Conservation (phyloP, 768 basidiomycete species). For the Termitomyces titanicus region DNA sequence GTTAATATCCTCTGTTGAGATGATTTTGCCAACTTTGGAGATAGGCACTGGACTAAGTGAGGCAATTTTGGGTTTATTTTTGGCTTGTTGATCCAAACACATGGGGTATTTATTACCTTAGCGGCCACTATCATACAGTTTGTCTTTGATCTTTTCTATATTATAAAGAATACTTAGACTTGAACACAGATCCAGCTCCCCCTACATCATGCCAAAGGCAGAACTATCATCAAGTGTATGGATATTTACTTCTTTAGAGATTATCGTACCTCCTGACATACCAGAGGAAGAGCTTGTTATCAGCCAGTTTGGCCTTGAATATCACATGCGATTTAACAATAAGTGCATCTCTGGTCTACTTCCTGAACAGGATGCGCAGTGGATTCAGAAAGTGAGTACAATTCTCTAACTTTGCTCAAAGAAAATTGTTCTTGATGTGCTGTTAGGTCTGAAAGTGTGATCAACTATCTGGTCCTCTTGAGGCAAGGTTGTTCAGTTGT, state of each 20-base stretch:
- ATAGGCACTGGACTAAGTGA: not conserved
- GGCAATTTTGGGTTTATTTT: not conserved
- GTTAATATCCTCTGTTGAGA: not conserved
- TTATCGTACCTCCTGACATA: not conserved
- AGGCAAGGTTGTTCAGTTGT: not conserved
- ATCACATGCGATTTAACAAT: too few species aligned
- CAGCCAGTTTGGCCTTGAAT: too few species aligned
- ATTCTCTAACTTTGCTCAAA: not conserved
- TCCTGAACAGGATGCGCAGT: not conserved
- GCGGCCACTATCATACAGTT: not conserved
- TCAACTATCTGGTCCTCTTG: not conserved
- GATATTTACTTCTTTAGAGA: not conserved
- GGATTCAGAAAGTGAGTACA: not conserved
- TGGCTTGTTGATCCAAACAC: not conserved
- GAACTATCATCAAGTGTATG: not conserved
- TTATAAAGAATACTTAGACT: not conserved
- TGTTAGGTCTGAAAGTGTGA: not conserved
- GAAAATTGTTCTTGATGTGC: not conserved
- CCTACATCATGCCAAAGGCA: not conserved
- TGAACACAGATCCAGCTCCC: not conserved
- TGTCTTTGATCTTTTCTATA: not conserved
- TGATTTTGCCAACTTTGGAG: not conserved
- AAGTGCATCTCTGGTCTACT: too few species aligned
- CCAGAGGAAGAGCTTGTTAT: too few species aligned
- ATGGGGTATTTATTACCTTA: not conserved